Evolutionary conservation across 1,284 basidiomycete genomes (phyloP).

Genomic region (Takashimella tepidaria): DNA sequence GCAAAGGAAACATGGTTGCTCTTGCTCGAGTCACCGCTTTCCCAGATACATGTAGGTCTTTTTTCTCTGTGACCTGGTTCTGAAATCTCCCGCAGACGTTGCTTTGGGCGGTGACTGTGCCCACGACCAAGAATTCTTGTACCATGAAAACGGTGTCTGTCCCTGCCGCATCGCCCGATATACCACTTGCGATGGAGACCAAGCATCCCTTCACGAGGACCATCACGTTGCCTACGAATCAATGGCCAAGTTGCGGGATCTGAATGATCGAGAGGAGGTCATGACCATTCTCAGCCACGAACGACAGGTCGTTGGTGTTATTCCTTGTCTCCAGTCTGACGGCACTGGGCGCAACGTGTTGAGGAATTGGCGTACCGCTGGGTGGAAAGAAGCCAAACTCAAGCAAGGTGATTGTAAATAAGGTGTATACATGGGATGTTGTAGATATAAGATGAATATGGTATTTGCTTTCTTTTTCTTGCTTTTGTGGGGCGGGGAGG

Average conservation of each 20-base stretch:
- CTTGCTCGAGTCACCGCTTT: conserved; percentile 18
- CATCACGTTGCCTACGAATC: conserved; percentile 12
- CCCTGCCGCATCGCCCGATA: conserved; percentile 3
- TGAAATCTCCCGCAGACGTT: conserved; percentile 16
- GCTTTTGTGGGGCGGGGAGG: too few relatives aligned
- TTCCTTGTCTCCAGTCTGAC: conserved; percentile 13
- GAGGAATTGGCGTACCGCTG: conserved; percentile 17
- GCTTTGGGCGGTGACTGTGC: conserved; percentile 23
- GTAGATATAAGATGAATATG: background rate
- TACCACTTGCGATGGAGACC: conserved; percentile 12
- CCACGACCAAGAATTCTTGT: conserved; percentile 19
- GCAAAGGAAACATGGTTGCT: conserved; percentile 22
- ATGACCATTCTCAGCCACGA: conserved; percentile 30
- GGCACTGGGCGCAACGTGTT: conserved; percentile 10
- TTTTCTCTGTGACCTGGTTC: background rate
- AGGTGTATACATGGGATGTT: too few relatives aligned
- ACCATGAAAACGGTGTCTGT: conserved; percentile 19
- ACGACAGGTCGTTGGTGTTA: conserved; percentile 14
- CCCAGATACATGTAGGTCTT: conserved; percentile 23
- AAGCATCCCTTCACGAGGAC: conserved; percentile 8
- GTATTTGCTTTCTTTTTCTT: too few relatives aligned
- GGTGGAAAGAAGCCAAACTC: conserved; percentile 16
- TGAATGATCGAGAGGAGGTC: conserved; percentile 21
- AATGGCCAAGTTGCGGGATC: conserved; percentile 17
- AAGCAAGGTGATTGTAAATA: too few relatives aligned